Evolutionary conservation across 768 basidiomycete species (phyloP).

Genomic region (Rhodocollybia butyracea): DNA sequence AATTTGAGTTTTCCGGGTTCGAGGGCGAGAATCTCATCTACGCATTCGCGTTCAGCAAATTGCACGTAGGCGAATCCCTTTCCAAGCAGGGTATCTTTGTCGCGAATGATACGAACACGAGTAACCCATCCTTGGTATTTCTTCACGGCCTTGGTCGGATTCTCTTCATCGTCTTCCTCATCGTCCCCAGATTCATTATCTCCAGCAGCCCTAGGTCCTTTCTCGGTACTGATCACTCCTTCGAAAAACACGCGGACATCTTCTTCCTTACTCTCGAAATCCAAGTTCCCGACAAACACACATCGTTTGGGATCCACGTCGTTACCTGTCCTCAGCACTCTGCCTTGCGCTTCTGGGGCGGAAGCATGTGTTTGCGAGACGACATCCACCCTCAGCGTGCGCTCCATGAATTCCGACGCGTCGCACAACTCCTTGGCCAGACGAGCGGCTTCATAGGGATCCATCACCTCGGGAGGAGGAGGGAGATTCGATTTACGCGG

Average conservation of each 20-base stretch:
- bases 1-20: constrained; percentile 79
- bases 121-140: constrained; percentile 62
- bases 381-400: constrained; percentile 76
- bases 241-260: constrained; percentile 88
- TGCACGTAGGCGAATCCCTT: constrained; percentile 96
- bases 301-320: constrained; percentile 74
- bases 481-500: constrained; percentile 40
- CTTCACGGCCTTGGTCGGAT: constrained; percentile 13
- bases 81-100: constrained; percentile 88
- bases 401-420: constrained; percentile 70
- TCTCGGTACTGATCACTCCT: constrained; percentile 63
- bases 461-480: constrained; percentile 44
- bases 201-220: constrained; percentile 46
- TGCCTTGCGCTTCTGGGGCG: constrained; percentile 19
- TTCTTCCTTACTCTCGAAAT: constrained; percentile 90
- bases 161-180: constrained; percentile 24
- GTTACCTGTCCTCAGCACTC: constrained; percentile 19
- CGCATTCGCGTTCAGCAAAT: constrained; percentile 80
- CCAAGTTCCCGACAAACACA: constrained; percentile 90
- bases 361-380: constrained; percentile 33
- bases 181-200: constrained; percentile 17
- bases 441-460: constrained; percentile 70
- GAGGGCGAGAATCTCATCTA: constrained; percentile 81
- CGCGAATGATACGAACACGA: constrained; percentile 84
- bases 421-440: constrained; percentile 59